Conservation (phyloP, 257 asterid genomes). For the Capsicum chinense region DNA sequence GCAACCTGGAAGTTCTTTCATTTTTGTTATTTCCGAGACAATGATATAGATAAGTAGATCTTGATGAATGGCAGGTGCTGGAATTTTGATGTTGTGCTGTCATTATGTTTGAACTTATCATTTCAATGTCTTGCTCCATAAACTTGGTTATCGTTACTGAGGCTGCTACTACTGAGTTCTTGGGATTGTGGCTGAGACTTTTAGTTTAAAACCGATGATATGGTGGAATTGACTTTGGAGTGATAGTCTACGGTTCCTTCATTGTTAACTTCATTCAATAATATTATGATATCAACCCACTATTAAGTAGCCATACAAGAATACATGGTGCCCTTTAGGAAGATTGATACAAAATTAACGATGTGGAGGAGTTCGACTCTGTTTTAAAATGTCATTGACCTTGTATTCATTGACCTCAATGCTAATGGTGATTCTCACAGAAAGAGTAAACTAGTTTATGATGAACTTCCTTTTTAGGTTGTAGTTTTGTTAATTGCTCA, state of each 20-base stretch:
- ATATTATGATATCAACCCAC: neutral
- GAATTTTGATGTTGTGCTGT: neutral
- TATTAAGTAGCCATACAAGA: neutral
- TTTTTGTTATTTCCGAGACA: neutral
- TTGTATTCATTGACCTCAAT: neutral
- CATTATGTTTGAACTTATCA: neutral
- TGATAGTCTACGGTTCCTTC: neutral
- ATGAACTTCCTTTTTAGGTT: neutral
- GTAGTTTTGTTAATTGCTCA: slow-evolving; percentile 17
- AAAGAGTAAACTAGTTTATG: neutral
- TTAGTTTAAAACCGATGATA: neutral
- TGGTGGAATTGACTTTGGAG: slow-evolving; percentile 1
- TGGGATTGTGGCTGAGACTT: neutral
- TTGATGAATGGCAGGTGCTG: slow-evolving; percentile 11
- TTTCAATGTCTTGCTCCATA: neutral
- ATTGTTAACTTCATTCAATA: neutral
- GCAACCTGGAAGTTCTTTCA: slow-evolving; percentile 2
- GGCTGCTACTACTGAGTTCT: neutral
- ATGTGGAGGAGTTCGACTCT: neutral
- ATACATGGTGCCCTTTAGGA: slow-evolving; percentile 5
- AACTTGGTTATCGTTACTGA: neutral
- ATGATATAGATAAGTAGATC: neutral
- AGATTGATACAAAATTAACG: neutral
- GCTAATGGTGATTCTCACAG: neutral
- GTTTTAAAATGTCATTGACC: neutral